phyloP scores from a whole-genome alignment of 2,329 filamentous ascomycete species.

The Venturia pyrina region DNA sequence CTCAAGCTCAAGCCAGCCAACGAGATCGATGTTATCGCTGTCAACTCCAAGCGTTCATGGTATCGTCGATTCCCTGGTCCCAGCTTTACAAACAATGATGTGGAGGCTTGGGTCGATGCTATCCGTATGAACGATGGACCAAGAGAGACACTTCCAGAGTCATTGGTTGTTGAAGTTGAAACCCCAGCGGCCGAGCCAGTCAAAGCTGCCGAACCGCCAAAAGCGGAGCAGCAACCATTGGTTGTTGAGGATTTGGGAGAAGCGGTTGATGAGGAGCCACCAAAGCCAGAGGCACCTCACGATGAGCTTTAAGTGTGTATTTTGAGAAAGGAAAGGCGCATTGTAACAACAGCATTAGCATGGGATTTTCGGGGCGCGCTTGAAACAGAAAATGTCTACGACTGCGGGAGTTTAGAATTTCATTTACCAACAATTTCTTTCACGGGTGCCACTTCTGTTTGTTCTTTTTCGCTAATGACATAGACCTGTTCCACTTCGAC shows the following conservation, averaged over 20 bases:
- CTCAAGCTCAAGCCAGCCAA: conserved; percentile 48
- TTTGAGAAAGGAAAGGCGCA: not conserved
- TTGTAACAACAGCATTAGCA: not conserved
- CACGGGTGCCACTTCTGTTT: not conserved
- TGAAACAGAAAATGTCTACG: not conserved
- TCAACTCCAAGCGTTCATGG: conserved; percentile 82
- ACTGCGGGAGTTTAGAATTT: not conserved
- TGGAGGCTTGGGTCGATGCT: conserved; percentile 85
- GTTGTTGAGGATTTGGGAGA: not conserved
- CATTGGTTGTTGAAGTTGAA: not conserved
- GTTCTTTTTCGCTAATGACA: not conserved
- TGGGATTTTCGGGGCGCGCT: not conserved
- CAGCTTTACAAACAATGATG: conserved; percentile 45
- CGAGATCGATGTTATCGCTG: conserved; percentile 62
- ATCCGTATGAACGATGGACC: conserved; percentile 79
- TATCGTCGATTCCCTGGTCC: conserved; percentile 61
- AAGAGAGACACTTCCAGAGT: conserved; percentile 55
- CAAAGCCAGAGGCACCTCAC: conserved; percentile 1
- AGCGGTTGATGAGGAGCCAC: conserved; percentile 1
- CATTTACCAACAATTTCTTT: not conserved
- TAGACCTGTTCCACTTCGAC: not conserved
- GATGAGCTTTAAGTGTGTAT: not conserved
- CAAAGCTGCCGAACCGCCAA: conserved; percentile 2
- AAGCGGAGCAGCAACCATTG: conserved; percentile 1
- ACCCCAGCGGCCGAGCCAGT: not conserved